Base-by-base conservation (phyloP, 2,329 filamentous ascomycete species). In the Hypoxylon rubiginosum region DNA sequence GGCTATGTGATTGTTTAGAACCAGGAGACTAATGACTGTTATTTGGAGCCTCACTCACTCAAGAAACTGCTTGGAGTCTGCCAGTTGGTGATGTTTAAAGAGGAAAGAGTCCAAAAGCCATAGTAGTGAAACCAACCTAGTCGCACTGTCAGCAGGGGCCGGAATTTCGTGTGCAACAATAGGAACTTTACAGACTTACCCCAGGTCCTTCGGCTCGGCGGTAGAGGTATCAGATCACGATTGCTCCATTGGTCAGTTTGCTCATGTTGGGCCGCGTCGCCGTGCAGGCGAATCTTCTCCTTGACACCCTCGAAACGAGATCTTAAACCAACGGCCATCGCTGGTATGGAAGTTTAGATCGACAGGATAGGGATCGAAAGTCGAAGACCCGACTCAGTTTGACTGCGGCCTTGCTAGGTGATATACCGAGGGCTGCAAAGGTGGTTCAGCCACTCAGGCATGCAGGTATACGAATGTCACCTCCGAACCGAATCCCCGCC, bases 191-290 rank as follows among this genome's bases (percentile, higher is more conserved):
- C 3, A 28, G 34, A 57, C 69, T 64, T 69, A 73, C 71, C 81
- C 83, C 83, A 85, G 41, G 82, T 85, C 66, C 83, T 76, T 55
- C 81, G 75, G 60, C 79, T 78, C 1, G 80, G 79, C n/a, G 83
- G 76, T 6, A 81, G 68, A n/a, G 79, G 78, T 11, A 78, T 77
- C 30, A 81, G 70, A 46, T 80, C 79, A 69, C 81, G 81, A 61
- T 86, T 86, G 26, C 81, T 83, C 84, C 84, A 86, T 30, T 79
- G 76, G 54, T 82, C 79, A 0, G 82, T 83, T 62, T 84, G 80
- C 66, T 84, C 82, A 65, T 83, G 79, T 54, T 76, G 78, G 13
- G 74, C 69, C 48, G 79, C 77, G 59, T 83, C 77, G 52, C 79
- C 80, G 54, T 78, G 77, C 24, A 83, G 72, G 32, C 74, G 75